Evolutionary conservation across 1,139 yeast genomes (phyloP), one percentile per base, ranked within the genome.

Genomic region (Wickerhamomyces sp.): DNA sequence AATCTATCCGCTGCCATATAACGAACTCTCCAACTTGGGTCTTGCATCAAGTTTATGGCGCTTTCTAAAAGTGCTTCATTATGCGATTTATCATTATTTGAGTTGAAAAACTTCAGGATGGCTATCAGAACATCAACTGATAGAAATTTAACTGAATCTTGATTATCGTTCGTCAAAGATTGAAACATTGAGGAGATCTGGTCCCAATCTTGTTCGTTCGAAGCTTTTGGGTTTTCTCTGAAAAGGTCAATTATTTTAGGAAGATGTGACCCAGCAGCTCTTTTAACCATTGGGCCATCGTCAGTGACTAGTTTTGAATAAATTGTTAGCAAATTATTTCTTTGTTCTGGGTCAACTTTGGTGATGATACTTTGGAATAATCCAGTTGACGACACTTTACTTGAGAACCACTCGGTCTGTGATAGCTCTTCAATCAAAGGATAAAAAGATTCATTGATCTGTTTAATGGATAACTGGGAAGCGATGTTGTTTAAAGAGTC

Each of bases 251-350:
- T 77, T 42, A 90, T 67, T 33, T 64, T 68, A 2, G 97, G 96
- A 51, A 92, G 73, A 59, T 84, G 78, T 32, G 80, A 77, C 9
- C 96, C 97, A 15, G 97, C 95, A 15, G 96, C 84, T 59, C 97
- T 80, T 63, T 97, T 80, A 28, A 92, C 98, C 97, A 94, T 90
- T 43, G 99, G 99, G 19, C 96, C 88, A 46, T 94, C 98, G 63
- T 94, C 98, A 47, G 76, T 76, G 37, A 87, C 77, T 50, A 92
- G 70, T 51, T 81, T 83, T 46, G 78, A 70, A 61, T 83, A 90
- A 41, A 82, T 63, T 33, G 74, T 71, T 47, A 89, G 71, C 46
- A 92, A 70, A 37, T 80, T 81, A 38, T 72, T 71, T 61, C 92
- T 70, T 37, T 59, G 45, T 10, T 67, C 63, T 20, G 67, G 68